phyloP scores from a whole-genome alignment of 306 rosid species.

The Cucumis melo region DNA sequence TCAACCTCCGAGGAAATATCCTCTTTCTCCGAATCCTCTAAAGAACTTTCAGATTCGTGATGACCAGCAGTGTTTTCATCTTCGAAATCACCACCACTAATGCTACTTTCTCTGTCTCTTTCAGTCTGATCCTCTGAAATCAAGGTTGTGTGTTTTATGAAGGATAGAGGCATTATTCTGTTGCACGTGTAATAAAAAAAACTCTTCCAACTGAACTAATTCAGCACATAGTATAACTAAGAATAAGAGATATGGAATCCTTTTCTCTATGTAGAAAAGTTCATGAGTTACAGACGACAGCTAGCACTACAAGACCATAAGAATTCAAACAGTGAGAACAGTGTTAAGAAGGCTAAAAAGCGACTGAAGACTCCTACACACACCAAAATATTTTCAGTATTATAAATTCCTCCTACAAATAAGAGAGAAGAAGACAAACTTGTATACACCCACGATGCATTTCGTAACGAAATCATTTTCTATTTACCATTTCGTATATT shows the following conservation, averaged over 20 bases:
- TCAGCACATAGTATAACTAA: neutral
- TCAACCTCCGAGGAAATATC: constrained; percentile 34
- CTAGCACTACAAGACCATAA: neutral
- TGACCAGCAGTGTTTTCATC: constrained; percentile 17
- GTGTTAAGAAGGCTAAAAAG: neutral
- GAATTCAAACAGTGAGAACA: neutral
- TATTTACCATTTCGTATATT: neutral
- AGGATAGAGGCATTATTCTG: neutral
- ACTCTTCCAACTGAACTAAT: neutral
- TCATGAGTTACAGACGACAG: neutral
- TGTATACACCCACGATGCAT: neutral
- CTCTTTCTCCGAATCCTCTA: constrained; percentile 29
- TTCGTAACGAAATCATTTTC: neutral
- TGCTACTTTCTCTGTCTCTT: constrained; percentile 30
- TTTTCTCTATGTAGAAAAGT: neutral
- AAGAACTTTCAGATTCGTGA: constrained; percentile 22
- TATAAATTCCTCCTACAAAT: neutral
- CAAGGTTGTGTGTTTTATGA: constrained; percentile 1
- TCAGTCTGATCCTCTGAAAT: constrained; percentile 35
- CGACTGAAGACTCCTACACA: neutral
- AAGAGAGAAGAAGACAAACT: neutral
- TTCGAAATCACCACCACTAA: constrained; percentile 34
- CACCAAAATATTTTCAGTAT: neutral
- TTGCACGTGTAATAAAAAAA: neutral
- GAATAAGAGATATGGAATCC: neutral